A percentile compares a stretch with the other conserved stretches of the same genome.
Conservation (phyloP, 176 grass and related monocot species). For the Oryza australiensis region DNA sequence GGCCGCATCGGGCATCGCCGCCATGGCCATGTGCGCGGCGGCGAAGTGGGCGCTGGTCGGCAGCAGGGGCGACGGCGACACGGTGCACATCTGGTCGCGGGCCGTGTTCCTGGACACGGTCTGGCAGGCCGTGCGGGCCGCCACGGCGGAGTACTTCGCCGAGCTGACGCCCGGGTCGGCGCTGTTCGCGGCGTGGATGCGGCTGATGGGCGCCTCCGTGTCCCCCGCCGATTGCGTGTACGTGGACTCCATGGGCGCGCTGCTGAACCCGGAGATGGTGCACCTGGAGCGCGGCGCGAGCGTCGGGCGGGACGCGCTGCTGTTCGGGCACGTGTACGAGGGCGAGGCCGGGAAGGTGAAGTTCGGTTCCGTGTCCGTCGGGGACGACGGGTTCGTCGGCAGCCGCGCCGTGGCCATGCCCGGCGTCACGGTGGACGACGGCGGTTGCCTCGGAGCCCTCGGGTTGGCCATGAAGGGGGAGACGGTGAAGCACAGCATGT, state of each 20-base stretch:
- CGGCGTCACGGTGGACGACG: constrained; percentile 52
- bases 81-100: constrained; percentile 56
- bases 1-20: constrained; percentile 29
- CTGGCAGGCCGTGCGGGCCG: constrained; percentile 54
- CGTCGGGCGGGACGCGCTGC: constrained; percentile 58
- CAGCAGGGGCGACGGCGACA: constrained; percentile 43
- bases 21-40: constrained; percentile 36
- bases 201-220: constrained; percentile 48
- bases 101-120: constrained; percentile 62
- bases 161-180: constrained; percentile 55
- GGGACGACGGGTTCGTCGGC: constrained; percentile 58
- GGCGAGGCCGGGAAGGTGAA: constrained; percentile 68
- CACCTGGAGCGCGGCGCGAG: constrained; percentile 51
- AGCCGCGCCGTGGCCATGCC: constrained; percentile 67
- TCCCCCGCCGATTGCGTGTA: constrained; percentile 35
- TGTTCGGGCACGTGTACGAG: constrained; percentile 73
- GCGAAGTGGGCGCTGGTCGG: constrained; percentile 67
- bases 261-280: constrained; percentile 79
- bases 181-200: constrained; percentile 58
- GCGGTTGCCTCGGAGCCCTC: constrained; percentile 51
- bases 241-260: constrained; percentile 65
- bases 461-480: constrained; percentile 73
- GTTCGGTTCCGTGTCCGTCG: constrained; percentile 49
- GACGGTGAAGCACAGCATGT: constrained; percentile 46
- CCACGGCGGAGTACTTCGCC: constrained; percentile 52